Evolutionary conservation across 345 rosid species (phyloP), one percentile per base, ranked within the genome.

Genomic region (Boechera retrofracta): DNA sequence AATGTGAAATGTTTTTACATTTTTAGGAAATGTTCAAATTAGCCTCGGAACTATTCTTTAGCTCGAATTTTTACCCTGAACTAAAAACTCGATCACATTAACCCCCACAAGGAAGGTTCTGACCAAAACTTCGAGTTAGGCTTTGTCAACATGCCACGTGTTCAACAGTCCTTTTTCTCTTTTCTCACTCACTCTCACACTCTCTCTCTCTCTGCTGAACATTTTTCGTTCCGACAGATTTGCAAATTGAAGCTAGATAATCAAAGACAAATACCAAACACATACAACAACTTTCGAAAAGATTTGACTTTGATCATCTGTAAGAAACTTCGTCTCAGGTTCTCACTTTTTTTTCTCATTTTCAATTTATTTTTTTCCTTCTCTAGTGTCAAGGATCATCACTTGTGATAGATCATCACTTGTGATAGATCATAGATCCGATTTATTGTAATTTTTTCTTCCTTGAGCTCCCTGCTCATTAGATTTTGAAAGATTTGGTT

Each of bases 141-240:
- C 68, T 53, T 64, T 29, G 71, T 78, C 69, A 52, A 73, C 74
- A 52, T 12, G 82, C 48, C 82, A 78, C 82, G 82, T 78, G 78
- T 54, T 24, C 65, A 64, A 29, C 67, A 39, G 12, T 39, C 11
- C 44, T 12, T 44, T 64, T 42, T 47, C 76, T 55, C 69, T 15
- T 33, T 52, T 6, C 41, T 15, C 61, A 54, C 69, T 18, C 21
- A 18, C 21, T 18, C 21, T 18, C 21, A 18, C 21, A 18, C 21
- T 0, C 21, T 18, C 21, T 67, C 10, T 12, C 32, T 41, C 65
- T 42, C 56, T 36, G 58, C 51, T 47, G 2, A 70, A 24, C 71
- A 64, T 63, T 48, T 18, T 18, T 77, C 72, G 35, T 36, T 64
- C 45, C 81, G 56, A 72, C 81, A 72, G 72, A 58, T 71, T 77